A percentile compares a stretch with the other conserved stretches of the same genome.
Evolutionary conservation across 164 flowering plant species (phyloP).

Genomic region (Macadamia tetraphylla): DNA sequence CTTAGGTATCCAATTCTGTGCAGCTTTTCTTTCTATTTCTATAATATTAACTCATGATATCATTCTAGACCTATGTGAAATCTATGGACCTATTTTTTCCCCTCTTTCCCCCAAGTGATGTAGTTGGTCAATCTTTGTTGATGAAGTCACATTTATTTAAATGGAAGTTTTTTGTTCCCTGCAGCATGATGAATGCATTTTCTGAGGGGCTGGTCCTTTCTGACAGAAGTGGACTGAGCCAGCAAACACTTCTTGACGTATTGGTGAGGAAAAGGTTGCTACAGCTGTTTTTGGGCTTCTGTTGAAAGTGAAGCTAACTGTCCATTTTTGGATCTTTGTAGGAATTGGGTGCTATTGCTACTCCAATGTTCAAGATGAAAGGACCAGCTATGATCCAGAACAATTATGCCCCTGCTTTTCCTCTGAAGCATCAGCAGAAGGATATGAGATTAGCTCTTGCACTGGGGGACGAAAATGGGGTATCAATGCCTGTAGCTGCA

Average conservation of each 20-base stretch:
- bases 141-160: slow-evolving; percentile 1
- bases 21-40: background rate
- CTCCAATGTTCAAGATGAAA: slow-evolving; percentile 80
- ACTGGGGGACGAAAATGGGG: slow-evolving; percentile 87
- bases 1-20: background rate
- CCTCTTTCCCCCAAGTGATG: background rate
- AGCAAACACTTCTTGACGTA: slow-evolving; percentile 71
- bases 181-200: slow-evolving; percentile 94
- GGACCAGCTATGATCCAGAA: slow-evolving; percentile 77
- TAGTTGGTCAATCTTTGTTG: background rate
- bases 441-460: slow-evolving; percentile 97
- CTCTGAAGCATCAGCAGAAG: slow-evolving; percentile 96
- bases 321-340: slow-evolving; percentile 20
- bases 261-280: slow-evolving; percentile 51
- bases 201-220: slow-evolving; percentile 90
- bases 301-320: background rate
- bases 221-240: slow-evolving; percentile 67
- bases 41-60: no score
- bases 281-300: background rate
- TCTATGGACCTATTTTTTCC: background rate
- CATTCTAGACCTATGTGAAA: no score
- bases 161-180: background rate
- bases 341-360: slow-evolving; percentile 82
- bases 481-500: slow-evolving; percentile 96
- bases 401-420: slow-evolving; percentile 79